phyloP scores from a whole-genome alignment of 1,284 basidiomycete genomes.

The Rhodotorula sp. region DNA sequence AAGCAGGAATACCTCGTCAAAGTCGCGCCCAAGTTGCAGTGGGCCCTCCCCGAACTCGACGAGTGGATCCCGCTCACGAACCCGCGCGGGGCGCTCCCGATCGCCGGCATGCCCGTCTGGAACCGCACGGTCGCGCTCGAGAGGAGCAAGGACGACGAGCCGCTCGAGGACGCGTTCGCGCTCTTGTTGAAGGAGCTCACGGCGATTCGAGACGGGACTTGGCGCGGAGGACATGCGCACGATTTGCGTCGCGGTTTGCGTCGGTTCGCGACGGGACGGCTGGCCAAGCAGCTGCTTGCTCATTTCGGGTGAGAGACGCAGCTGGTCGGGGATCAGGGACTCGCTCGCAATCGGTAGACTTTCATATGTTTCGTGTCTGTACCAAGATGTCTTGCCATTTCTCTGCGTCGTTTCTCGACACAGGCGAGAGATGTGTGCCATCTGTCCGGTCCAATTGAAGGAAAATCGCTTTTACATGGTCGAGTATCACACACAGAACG shows the following conservation, averaged over 20 bases:
- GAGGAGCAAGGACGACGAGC: conserved; percentile 5
- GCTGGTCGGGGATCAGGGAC: no score
- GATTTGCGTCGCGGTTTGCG: conserved; percentile 26
- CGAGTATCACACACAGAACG: no score
- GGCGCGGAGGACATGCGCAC: conserved; percentile 23
- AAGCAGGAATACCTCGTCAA: conserved; percentile 31
- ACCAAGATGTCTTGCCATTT: no score
- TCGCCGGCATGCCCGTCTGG: conserved; percentile 11
- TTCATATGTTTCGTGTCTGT: no score
- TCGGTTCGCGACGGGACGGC: conserved; percentile 11
- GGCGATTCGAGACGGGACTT: conserved; percentile 29
- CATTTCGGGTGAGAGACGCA: not conserved
- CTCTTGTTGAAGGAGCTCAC: conserved; percentile 34
- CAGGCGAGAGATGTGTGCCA: no score
- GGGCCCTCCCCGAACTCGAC: conserved; percentile 24
- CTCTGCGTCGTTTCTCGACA: no score
- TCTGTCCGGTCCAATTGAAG: no score
- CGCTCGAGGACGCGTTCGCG: conserved; percentile 31
- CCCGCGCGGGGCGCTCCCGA: not conserved
- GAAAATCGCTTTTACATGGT: no score
- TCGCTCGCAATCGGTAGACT: no score
- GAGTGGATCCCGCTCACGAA: conserved; percentile 15
- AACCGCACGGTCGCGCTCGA: conserved; percentile 15
- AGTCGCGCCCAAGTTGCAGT: conserved; percentile 32
- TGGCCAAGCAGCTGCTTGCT: not conserved